These are phyloP conservation scores for Halophytophthora polymorphica DNA, from an alignment of 352 stramenopile species.

Conservation along the genomic window DNA sequence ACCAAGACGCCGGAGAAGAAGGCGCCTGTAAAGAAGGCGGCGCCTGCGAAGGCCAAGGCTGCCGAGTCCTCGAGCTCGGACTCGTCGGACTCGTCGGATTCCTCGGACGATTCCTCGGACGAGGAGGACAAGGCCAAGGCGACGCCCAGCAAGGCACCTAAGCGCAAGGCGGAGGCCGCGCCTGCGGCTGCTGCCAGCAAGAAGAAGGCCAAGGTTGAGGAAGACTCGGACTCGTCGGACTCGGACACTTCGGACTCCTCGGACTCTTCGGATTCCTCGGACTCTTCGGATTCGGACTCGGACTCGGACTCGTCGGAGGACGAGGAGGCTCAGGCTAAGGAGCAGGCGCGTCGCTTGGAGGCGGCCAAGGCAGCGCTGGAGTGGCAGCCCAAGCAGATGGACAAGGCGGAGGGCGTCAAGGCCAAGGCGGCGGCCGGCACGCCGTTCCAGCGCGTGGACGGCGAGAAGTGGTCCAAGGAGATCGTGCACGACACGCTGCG, in stretches of 20 bases:
- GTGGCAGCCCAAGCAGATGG: slow-evolving; percentile 91
- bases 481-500: slow-evolving; percentile 92
- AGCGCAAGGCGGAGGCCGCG: slow-evolving; percentile 49
- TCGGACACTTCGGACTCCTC: slow-evolving; percentile 29
- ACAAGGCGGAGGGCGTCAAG: slow-evolving; percentile 44
- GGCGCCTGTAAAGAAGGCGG: slow-evolving; percentile 26
- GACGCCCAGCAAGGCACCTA: slow-evolving; percentile 30
- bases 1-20: slow-evolving; percentile 3
- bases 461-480: slow-evolving; percentile 92
- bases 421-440: slow-evolving; percentile 85
- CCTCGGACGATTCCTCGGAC: slow-evolving; percentile 30
- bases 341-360: slow-evolving; percentile 59
- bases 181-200: slow-evolving; percentile 22
- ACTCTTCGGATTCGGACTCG: slow-evolving; percentile 36
- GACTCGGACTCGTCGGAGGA: slow-evolving; percentile 58
- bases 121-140: slow-evolving; percentile 33
- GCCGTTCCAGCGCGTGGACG: slow-evolving; percentile 98
- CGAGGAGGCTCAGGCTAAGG: slow-evolving; percentile 72
- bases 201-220: slow-evolving; percentile 41
- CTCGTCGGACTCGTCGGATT: slow-evolving; percentile 24
- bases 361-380: slow-evolving; percentile 87
- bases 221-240: slow-evolving; percentile 41
- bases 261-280: slow-evolving; percentile 35
- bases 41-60: no score
- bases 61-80: slow-evolving; percentile 9